Evolutionary conservation across 345 rosid genomes (phyloP).

Genomic region (Erodium maritimum): DNA sequence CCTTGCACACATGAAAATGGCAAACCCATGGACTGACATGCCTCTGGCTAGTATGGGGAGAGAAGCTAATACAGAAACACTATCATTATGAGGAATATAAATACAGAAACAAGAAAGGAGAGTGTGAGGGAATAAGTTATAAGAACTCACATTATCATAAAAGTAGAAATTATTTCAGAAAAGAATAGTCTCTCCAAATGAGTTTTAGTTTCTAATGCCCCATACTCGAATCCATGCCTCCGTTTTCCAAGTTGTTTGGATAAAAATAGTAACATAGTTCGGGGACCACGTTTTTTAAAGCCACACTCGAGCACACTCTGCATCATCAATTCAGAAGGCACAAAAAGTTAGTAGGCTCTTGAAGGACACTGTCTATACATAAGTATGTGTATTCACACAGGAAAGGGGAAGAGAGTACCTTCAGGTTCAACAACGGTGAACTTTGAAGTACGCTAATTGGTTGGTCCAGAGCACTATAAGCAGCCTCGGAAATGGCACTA

Average conservation of each 20-base stretch:
- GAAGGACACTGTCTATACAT: background rate
- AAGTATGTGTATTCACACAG: background rate
- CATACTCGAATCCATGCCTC: conserved; percentile 86
- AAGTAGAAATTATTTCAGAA: conserved; percentile 59
- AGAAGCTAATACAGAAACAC: conserved; percentile 33
- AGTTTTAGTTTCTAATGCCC: conserved; percentile 61
- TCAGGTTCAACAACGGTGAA: conserved; percentile 59
- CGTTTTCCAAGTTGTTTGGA: conserved; percentile 57
- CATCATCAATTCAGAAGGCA: conserved; percentile 17
- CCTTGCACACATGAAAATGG: conserved; percentile 77
- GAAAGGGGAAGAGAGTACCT: conserved; percentile 30
- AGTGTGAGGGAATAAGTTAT: background rate
- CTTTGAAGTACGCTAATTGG: conserved; percentile 80
- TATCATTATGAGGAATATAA: background rate
- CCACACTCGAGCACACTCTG: conserved; percentile 90
- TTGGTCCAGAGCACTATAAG: conserved; percentile 91
- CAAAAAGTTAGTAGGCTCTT: conserved; percentile 2
- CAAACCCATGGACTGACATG: conserved; percentile 66
- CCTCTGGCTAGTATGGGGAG: conserved; percentile 26
- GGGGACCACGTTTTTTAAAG: conserved; percentile 42
- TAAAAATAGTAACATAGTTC: conserved; percentile 54
- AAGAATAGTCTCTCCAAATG: conserved; percentile 61
- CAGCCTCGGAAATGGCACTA: conserved; percentile 85
- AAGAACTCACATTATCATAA: conserved; percentile 56
- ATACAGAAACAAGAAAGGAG: background rate